A percentile compares a stretch with the other conserved stretches of the same genome.
These are phyloP conservation scores for Arthrobotrys sphaeroides DNA, from an alignment of 2,329 filamentous ascomycete species.

Conservation along the genomic window DNA sequence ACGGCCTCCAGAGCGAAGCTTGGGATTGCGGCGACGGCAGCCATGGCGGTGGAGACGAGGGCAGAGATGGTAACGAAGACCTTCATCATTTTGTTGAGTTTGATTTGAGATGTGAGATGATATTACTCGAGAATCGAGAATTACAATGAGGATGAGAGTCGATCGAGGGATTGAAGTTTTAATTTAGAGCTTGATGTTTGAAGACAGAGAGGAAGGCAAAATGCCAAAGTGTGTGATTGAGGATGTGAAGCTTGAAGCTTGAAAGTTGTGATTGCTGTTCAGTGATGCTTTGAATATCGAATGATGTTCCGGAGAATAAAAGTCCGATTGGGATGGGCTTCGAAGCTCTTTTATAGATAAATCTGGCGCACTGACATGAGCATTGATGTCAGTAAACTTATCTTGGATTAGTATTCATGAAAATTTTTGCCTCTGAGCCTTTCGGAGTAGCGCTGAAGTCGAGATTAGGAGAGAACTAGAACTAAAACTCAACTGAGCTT, in stretches of 20 bases:
- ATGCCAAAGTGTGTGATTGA: background rate
- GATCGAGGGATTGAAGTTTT: background rate
- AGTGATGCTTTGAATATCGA: constrained; percentile 23
- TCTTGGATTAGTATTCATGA: constrained; percentile 4
- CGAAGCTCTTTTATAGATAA: constrained; percentile 42
- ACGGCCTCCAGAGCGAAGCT: constrained; percentile 47
- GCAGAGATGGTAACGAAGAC: constrained; percentile 40
- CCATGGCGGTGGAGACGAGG: constrained; percentile 48
- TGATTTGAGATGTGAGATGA: constrained; percentile 1
- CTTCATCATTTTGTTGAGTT: constrained; percentile 44
- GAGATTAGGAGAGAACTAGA: constrained; percentile 22
- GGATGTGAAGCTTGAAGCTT: constrained; percentile 12
- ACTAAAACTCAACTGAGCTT: constrained; percentile 25
- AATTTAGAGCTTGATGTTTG: background rate
- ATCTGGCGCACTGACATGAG: background rate
- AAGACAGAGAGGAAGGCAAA: background rate
- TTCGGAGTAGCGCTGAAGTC: background rate
- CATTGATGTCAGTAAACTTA: background rate
- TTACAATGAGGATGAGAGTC: background rate
- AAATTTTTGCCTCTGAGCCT: constrained; percentile 29
- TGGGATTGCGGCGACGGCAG: constrained; percentile 32
- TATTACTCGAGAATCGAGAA: background rate
- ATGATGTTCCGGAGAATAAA: constrained; percentile 37
- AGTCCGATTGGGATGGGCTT: constrained; percentile 15
- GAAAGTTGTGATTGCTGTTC: constrained; percentile 18